A percentile compares a stretch with the other conserved stretches of the same genome.
Conservation (phyloP, 352 stramenopile genomes). For the Phytopythium mirpurense region DNA sequence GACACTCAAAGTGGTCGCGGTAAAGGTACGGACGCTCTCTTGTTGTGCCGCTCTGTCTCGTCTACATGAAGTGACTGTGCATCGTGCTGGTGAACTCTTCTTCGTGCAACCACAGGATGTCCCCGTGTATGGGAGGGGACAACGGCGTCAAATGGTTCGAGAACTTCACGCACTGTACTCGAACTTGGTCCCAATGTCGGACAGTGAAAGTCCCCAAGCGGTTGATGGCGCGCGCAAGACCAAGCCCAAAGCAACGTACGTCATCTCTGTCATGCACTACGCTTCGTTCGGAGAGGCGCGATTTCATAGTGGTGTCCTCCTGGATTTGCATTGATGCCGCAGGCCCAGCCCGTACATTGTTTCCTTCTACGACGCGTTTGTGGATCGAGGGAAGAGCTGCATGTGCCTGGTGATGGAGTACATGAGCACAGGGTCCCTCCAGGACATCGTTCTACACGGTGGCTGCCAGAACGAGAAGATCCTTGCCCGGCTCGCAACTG, state of each 20-base stretch:
- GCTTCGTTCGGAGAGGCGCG: background rate
- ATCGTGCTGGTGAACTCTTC: too few relatives aligned
- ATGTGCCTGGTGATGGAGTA: slow-evolving; percentile 93
- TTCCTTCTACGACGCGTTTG: slow-evolving; percentile 91
- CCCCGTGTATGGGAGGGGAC: slow-evolving; percentile 74
- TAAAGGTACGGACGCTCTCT: slow-evolving; percentile 37
- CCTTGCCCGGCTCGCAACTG: slow-evolving; percentile 58
- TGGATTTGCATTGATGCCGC: background rate
- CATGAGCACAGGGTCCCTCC: slow-evolving; percentile 88
- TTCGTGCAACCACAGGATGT: slow-evolving; percentile 47
- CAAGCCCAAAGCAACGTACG: slow-evolving; percentile 41
- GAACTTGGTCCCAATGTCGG: slow-evolving; percentile 79
- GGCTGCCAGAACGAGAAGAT: slow-evolving; percentile 84
- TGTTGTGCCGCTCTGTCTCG: background rate
- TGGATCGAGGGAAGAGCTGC: slow-evolving; percentile 82
- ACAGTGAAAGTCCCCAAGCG: slow-evolving; percentile 24
- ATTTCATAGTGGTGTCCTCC: slow-evolving; percentile 3
- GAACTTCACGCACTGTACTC: slow-evolving; percentile 88
- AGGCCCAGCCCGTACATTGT: slow-evolving; percentile 88
- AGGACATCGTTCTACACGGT: slow-evolving; percentile 84
- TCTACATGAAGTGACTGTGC: too few relatives aligned
- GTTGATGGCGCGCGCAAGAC: slow-evolving; percentile 15
- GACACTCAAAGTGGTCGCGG: slow-evolving; percentile 85
- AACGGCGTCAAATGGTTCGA: slow-evolving; percentile 86
- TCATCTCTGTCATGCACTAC: background rate